A percentile compares a stretch with the other conserved stretches of the same genome.
Conservation (phyloP, 768 basidiomycete genomes). For the Mycena belliarum region DNA sequence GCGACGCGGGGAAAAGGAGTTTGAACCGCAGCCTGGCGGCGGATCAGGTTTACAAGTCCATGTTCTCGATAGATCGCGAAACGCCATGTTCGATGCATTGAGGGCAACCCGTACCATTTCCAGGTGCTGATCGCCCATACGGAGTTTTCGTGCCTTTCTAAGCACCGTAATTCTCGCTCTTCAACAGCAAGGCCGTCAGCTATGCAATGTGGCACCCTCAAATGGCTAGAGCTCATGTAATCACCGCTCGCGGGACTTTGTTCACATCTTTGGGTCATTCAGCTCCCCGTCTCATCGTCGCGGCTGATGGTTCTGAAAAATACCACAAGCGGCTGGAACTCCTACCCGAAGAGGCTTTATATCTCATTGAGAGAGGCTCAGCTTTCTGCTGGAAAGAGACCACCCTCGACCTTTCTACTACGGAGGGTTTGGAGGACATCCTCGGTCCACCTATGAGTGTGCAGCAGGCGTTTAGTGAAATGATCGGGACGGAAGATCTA, state of each 20-base stretch:
- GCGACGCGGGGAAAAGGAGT: constrained; percentile 96
- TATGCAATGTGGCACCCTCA: constrained; percentile 79
- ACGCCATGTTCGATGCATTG: constrained; percentile 87
- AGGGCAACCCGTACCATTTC: constrained; percentile 72
- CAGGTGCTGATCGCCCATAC: constrained; percentile 49
- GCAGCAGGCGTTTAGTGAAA: constrained; percentile 84
- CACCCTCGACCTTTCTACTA: constrained; percentile 32
- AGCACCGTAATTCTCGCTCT: constrained; percentile 2
- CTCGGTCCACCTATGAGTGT: constrained; percentile 82
- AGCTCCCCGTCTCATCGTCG: constrained; percentile 47
- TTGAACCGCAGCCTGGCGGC: constrained; percentile 72
- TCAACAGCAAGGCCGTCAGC: constrained; percentile 70
- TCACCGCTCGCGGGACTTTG: constrained; percentile 77
- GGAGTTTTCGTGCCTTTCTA: not conserved
- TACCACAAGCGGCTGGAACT: constrained; percentile 73
- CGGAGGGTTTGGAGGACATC: constrained; percentile 38
- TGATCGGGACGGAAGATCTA: constrained; percentile 78
- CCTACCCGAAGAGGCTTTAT: constrained; percentile 93
- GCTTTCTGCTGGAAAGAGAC: constrained; percentile 79
- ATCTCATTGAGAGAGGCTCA: constrained; percentile 88
- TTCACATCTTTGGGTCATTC: constrained; percentile 84
- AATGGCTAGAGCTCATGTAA: constrained; percentile 65
- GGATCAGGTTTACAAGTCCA: constrained; percentile 80
- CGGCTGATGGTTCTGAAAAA: constrained; percentile 41
- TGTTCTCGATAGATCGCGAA: constrained; percentile 74